Percentiles rank a stretch among this genome's conserved stretches.
These are phyloP conservation scores for Galerina marginata DNA, from an alignment of 768 basidiomycete genomes.

Conservation along the genomic window DNA sequence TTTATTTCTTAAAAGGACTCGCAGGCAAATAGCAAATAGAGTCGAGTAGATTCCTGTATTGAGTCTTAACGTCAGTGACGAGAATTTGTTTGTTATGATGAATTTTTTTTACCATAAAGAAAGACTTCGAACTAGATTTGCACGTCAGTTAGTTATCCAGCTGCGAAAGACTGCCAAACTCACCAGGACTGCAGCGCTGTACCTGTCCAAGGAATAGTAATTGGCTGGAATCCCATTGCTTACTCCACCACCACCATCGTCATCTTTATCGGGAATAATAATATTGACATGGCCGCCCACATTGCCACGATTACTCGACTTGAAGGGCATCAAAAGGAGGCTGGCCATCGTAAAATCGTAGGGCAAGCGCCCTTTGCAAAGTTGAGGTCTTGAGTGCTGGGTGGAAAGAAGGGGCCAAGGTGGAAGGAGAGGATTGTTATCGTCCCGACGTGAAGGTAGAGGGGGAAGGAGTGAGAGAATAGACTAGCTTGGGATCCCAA, in stretches of 20 bases:
- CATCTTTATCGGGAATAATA: constrained; percentile 23
- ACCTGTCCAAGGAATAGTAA: constrained; percentile 29
- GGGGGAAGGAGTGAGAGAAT: constrained; percentile 26
- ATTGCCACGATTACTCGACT: constrained; percentile 11
- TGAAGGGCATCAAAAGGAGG: constrained; percentile 17
- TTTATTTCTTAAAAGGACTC: constrained; percentile 31
- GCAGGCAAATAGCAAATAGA: constrained; percentile 34
- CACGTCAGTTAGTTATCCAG: background rate
- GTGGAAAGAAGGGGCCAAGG: constrained; percentile 13
- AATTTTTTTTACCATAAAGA: constrained; percentile 26
- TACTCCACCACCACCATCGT: constrained; percentile 2
- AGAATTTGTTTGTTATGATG: background rate
- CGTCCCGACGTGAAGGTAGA: constrained; percentile 26
- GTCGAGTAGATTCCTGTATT: constrained; percentile 33
- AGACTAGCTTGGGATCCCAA: constrained; percentile 20
- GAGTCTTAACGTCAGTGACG: background rate
- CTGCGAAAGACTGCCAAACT: background rate
- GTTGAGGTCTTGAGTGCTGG: constrained; percentile 5
- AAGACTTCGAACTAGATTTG: constrained; percentile 24
- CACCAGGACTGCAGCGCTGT: constrained; percentile 31
- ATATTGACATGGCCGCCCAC: constrained; percentile 18
- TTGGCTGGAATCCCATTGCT: constrained; percentile 9
- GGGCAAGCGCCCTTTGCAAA: constrained; percentile 19
- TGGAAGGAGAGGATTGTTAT: constrained; percentile 22
- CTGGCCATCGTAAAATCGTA: constrained; percentile 22